These are phyloP conservation scores for Pythium volutum DNA, from an alignment of 352 stramenopile genomes.

Conservation along the genomic window DNA sequence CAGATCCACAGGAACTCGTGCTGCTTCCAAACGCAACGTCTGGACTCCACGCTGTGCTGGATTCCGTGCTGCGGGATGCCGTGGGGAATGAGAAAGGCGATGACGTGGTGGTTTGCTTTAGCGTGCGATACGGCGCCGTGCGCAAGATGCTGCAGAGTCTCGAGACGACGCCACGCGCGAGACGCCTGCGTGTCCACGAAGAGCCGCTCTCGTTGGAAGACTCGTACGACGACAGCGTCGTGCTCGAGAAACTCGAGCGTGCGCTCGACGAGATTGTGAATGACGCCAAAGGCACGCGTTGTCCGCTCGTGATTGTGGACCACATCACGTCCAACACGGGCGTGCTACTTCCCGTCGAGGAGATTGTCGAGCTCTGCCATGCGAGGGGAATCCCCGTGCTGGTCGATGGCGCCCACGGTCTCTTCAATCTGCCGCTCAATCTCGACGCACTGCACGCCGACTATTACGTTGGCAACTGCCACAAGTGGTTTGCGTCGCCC, in stretches of 20 bases:
- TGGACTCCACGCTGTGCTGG: conserved; percentile 85
- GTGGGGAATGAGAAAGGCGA: conserved; percentile 9
- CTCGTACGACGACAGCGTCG: conserved; percentile 51
- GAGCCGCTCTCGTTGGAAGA: conserved; percentile 61
- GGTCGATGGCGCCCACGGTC: conserved; percentile 91
- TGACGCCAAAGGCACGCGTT: conserved; percentile 30
- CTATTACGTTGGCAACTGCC: conserved; percentile 93
- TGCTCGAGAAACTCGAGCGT: conserved; percentile 37
- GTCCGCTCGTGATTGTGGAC: conserved; percentile 85
- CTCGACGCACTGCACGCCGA: conserved; percentile 71
- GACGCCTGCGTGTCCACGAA: conserved; percentile 42
- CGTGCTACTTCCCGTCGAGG: conserved; percentile 79
- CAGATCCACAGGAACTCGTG: conserved; percentile 53
- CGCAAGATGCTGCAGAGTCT: conserved; percentile 88
- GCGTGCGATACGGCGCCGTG: conserved; percentile 89
- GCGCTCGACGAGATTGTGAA: conserved; percentile 28
- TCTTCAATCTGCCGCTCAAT: conserved; percentile 81
- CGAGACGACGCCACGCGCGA: conserved; percentile 10
- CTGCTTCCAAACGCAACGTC: conserved; percentile 89
- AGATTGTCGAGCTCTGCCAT: conserved; percentile 69
- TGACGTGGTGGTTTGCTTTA: conserved; percentile 65
- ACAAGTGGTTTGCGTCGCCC: conserved; percentile 94
- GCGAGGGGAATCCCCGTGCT: conserved; percentile 54
- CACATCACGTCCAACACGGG: conserved; percentile 94
- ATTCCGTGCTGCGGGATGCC: conserved; percentile 34